Conservation (phyloP, 140 eudicot genomes). For the Artemisia princeps region DNA sequence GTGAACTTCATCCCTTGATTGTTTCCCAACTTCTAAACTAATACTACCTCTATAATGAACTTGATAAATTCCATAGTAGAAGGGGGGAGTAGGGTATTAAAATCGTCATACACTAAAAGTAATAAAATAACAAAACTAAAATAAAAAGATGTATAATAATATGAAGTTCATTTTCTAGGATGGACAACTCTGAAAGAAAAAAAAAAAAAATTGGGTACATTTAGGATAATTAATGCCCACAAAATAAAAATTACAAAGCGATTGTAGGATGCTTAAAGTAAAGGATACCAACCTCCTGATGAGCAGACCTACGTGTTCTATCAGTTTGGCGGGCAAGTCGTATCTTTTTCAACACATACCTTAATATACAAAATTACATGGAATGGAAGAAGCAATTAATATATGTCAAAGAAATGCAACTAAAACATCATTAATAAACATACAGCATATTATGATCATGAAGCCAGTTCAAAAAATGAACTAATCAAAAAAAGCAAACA, state of each 20-base stretch:
- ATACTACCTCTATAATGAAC: no score
- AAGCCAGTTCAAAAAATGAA: constrained; percentile 7
- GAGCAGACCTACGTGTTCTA: constrained; percentile 95
- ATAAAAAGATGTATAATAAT: neutral
- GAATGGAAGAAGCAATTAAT: constrained; percentile 26
- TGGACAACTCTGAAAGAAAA: neutral
- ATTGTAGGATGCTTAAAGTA: constrained; percentile 24
- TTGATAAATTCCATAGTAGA: no score
- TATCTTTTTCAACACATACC: constrained; percentile 97
- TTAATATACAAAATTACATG: constrained; percentile 32
- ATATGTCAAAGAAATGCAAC: constrained; percentile 21
- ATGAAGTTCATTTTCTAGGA: neutral
- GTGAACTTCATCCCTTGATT: no score
- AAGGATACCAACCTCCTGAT: constrained; percentile 78
- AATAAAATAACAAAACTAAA: constrained; percentile 1
- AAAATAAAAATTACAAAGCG: constrained; percentile 7
- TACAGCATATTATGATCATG: constrained; percentile 16
- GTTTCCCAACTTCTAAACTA: no score
- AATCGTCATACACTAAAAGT: neutral
- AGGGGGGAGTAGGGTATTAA: no score
- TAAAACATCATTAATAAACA: constrained; percentile 15
- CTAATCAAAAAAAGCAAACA: constrained; percentile 3
- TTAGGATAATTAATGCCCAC: constrained; percentile 18
- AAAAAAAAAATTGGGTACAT: constrained; percentile 5
- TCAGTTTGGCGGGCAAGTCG: constrained; percentile 99